These are phyloP conservation scores for Trichosanthes cucumerina DNA, from an alignment of 306 rosid species.

Conservation along the genomic window DNA sequence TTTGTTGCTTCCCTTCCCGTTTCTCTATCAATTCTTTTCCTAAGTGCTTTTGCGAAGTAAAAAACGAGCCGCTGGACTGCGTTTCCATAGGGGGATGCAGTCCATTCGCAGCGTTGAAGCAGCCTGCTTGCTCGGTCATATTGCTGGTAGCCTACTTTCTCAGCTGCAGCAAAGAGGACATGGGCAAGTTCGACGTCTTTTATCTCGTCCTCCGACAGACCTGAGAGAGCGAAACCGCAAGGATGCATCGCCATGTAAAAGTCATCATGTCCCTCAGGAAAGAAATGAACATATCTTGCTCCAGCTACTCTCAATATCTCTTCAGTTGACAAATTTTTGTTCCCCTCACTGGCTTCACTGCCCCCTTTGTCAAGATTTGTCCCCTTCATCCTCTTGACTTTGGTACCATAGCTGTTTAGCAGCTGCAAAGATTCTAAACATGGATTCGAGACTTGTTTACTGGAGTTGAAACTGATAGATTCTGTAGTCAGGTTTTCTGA, in stretches of 20 bases:
- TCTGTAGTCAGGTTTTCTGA: background rate
- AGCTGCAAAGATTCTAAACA: constrained; percentile 39
- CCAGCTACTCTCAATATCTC: constrained; percentile 63
- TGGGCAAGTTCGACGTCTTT: constrained; percentile 66
- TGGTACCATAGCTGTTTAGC: constrained; percentile 31
- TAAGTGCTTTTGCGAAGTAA: constrained; percentile 46
- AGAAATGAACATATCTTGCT: constrained; percentile 51
- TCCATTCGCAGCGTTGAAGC: constrained; percentile 41
- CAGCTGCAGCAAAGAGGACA: constrained; percentile 55
- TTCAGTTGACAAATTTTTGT: constrained; percentile 42
- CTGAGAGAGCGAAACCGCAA: constrained; percentile 34
- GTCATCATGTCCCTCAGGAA: constrained; percentile 31
- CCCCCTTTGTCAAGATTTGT: constrained; percentile 5
- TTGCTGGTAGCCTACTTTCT: constrained; percentile 50
- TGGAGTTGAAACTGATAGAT: constrained; percentile 10
- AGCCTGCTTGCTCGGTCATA: constrained; percentile 46
- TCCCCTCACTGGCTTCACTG: background rate
- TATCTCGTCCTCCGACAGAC: constrained; percentile 38
- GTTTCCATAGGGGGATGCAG: constrained; percentile 24
- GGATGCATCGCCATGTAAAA: constrained; percentile 34
- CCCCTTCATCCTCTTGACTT: constrained; percentile 32
- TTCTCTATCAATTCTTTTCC: constrained; percentile 43
- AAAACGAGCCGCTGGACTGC: constrained; percentile 43
- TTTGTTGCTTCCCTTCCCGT: constrained; percentile 16
- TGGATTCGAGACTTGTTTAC: constrained; percentile 16